Evolutionary conservation across 805 yeast genomes (phyloP), one percentile per base, ranked within the genome.

Genomic region (Sugiyamaella marilandica): DNA sequence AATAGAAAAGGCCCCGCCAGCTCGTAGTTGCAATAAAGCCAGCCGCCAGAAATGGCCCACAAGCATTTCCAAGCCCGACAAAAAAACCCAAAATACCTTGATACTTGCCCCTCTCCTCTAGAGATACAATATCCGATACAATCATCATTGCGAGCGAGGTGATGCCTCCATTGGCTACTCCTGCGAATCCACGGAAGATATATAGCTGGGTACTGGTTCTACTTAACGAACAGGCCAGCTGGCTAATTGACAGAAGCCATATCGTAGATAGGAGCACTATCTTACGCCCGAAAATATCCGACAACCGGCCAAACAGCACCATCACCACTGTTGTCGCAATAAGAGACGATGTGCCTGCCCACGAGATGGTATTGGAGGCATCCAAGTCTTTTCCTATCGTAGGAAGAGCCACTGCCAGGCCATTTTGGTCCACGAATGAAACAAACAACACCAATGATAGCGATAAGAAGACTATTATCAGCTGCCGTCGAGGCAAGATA

Each of bases 221-320:
- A 14, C 77, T 75, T 56, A 78, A 73, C 8, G 79, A 81, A 59
- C 82, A 75, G 3, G 76, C 78, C 31, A 80, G 60, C 55, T 79
- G 80, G 19, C 75, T 71, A 8, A 74, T 47, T 2, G 72, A 69
- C 9, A 80, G 64, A 1, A 78, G 66, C 1, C 61, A 55, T 32
- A 78, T 62, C 32, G 76, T 70, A 2, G 63, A 55, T 35, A 79
- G 56, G 47, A 80, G 60, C 9, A 78, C 70, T 45, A 60, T 59
- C 54, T 79, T 79, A 45, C 84, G 62, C 9, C 81, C 81, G 61
- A 79, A 77, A 7, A 80, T 78, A 61, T 81, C 85, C 1, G 82
- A 73, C 29, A 79, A 60, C 33, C 85, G 66, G 1, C 84, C 84
- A 48, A 75, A 72, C 8, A 79, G 61, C 3, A 79, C 43, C 43